Evolutionary conservation across 768 basidiomycete genomes (phyloP).

Genomic region (Boletus speciosus): DNA sequence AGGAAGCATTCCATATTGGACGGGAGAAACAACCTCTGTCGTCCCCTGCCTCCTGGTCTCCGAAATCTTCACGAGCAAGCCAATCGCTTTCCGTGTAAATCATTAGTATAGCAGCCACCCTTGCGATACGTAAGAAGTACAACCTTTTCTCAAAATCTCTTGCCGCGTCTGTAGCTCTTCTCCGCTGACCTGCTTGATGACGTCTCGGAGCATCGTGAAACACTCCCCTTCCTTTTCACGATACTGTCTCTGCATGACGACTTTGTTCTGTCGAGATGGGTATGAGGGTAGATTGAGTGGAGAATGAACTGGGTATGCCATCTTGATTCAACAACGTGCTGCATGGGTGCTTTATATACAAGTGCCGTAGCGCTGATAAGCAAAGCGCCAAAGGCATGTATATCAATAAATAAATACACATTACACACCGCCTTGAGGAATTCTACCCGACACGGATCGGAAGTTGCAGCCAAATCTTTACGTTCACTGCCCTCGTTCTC

Average conservation of each 20-base stretch:
- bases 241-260: conserved; percentile 16
- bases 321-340: background rate
- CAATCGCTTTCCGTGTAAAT: conserved; percentile 1
- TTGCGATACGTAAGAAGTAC: background rate
- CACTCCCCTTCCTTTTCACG: conserved; percentile 21
- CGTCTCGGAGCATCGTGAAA: conserved; percentile 11
- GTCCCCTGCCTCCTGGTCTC: background rate
- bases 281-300: background rate
- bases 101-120: conserved; percentile 4
- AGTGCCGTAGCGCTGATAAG: no score
- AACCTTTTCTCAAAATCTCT: conserved; percentile 24
- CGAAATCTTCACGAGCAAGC: background rate
- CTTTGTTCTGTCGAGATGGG: conserved; percentile 10
- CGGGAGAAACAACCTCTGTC: background rate
- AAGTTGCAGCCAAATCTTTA: background rate
- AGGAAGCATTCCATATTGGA: background rate
- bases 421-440: no score
- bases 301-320: background rate
- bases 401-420: no score
- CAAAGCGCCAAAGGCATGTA: no score
- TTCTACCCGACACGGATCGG: no score
- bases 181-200: conserved; percentile 19
- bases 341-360: background rate
- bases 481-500: no score
- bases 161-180: conserved; percentile 16